phyloP scores from a whole-genome alignment of 768 basidiomycete genomes.

The Russula vinacea region DNA sequence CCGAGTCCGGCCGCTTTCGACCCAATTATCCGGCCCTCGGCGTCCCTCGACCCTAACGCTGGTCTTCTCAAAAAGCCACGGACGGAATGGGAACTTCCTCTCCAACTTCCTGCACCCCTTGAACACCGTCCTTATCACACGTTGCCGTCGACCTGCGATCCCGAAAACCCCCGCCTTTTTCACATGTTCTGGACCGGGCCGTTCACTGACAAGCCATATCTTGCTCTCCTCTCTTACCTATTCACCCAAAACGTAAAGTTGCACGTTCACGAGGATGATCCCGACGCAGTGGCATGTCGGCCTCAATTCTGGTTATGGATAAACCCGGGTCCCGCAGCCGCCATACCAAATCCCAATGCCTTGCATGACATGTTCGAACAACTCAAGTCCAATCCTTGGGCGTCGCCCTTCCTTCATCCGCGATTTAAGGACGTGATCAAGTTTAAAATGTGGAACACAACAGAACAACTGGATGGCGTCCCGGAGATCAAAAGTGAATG shows the following conservation, averaged over 20 bases:
- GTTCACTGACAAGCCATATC: constrained; percentile 98
- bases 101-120: constrained; percentile 50
- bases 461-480: constrained; percentile 89
- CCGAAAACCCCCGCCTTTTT: constrained; percentile 82
- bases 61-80: constrained; percentile 58
- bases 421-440: constrained; percentile 89
- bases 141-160: constrained; percentile 67
- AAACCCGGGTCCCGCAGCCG: constrained; percentile 93
- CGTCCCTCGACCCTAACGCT: constrained; percentile 45
- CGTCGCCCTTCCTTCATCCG: constrained; percentile 89
- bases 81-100: constrained; percentile 57
- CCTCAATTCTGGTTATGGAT: constrained; percentile 99
- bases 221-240: constrained; percentile 89
- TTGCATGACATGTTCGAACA: constrained; percentile 77
- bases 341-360: constrained; percentile 81
- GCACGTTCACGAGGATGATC: constrained; percentile 52
- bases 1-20: constrained; percentile 34
- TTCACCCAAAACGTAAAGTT: constrained; percentile 94
- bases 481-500: constrained; percentile 89
- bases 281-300: constrained; percentile 62
- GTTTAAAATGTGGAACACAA: constrained; percentile 98
- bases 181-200: constrained; percentile 99
- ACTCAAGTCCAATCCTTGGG: constrained; percentile 87
- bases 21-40: constrained; percentile 30
- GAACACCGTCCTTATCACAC: constrained; percentile 57